Percentiles rank a stretch among this genome's conserved stretches.
phyloP scores from a whole-genome alignment of 2,329 filamentous ascomycete genomes.

The Aspergillus sp. region DNA sequence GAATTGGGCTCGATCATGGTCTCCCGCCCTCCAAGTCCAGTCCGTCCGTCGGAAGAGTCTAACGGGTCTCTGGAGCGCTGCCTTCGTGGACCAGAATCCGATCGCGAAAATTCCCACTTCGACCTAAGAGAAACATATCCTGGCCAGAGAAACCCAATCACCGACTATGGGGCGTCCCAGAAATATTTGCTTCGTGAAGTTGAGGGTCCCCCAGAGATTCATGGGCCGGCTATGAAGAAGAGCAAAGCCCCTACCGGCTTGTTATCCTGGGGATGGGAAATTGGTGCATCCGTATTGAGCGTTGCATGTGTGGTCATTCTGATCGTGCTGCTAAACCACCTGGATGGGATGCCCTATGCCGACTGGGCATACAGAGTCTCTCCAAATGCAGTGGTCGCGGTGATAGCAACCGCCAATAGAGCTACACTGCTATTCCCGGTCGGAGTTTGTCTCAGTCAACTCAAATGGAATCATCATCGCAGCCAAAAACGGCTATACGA shows the following conservation, averaged over 20 bases:
- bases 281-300: neutral
- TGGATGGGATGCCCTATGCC: neutral
- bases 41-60: no score
- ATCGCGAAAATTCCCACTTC: no score
- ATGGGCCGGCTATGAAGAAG: neutral
- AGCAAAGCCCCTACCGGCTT: neutral
- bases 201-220: neutral
- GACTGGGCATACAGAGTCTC: constrained; percentile 14
- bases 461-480: constrained; percentile 22
- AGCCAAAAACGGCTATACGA: constrained; percentile 12
- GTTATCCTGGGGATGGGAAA: neutral
- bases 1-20: no score
- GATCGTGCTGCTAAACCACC: neutral
- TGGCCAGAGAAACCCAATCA: no score
- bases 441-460: constrained; percentile 18
- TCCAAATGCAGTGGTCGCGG: constrained; percentile 19
- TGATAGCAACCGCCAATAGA: constrained; percentile 16
- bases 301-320: neutral
- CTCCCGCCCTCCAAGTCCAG: no score
- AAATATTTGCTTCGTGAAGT: neutral
- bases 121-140: no score
- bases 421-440: constrained; percentile 18
- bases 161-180: no score
- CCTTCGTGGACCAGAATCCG: no score
- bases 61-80: no score